Evolutionary conservation across 306 rosid genomes (phyloP).

Genomic region (Sesbania bispinosa): DNA sequence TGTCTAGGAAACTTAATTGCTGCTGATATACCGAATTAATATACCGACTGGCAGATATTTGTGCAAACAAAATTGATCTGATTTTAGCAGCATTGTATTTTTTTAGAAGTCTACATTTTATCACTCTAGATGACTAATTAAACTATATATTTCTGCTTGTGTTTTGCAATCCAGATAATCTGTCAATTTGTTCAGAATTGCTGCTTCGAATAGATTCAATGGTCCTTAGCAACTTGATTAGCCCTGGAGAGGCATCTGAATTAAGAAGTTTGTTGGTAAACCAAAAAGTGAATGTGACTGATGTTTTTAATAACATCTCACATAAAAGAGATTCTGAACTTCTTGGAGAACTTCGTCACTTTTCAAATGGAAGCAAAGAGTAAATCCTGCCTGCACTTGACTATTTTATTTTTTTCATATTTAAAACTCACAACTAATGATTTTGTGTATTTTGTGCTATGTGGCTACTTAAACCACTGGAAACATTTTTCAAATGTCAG

Average conservation of each 20-base stretch:
- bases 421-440: neutral
- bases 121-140: constrained; percentile 20
- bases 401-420: neutral
- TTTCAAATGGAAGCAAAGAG: constrained; percentile 51
- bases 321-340: constrained; percentile 53
- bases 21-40: neutral
- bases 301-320: constrained; percentile 35
- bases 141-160: constrained; percentile 24
- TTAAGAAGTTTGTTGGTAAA: constrained; percentile 61
- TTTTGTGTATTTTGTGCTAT: neutral
- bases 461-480: neutral
- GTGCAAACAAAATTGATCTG: neutral
- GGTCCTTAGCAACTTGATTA: constrained; percentile 61
- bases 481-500: neutral
- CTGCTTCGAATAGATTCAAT: constrained; percentile 82
- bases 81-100: neutral
- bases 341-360: constrained; percentile 61
- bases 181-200: constrained; percentile 60
- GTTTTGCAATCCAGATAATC: constrained; percentile 55
- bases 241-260: constrained; percentile 57
- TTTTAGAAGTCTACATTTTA: neutral
- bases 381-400: constrained; percentile 32
- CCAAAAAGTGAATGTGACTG: constrained; percentile 51
- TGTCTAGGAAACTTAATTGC: neutral
- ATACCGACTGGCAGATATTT: constrained; percentile 2